Evolutionary conservation across 1,284 basidiomycete genomes (phyloP).

Genomic region (Neotropicomus parvogracilis): DNA sequence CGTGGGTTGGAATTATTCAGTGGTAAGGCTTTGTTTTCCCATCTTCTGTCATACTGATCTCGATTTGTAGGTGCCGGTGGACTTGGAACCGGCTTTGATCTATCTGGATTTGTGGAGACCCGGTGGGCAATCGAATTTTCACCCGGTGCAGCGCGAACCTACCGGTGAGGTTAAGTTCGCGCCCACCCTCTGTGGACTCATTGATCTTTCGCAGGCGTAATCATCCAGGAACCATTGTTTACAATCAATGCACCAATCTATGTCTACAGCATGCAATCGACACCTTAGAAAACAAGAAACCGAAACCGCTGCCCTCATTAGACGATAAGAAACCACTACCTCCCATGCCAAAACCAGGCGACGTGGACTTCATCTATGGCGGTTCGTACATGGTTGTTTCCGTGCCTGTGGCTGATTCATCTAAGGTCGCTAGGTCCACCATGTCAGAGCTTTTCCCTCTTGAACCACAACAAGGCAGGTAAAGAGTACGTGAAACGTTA

Average conservation of each 20-base stretch:
- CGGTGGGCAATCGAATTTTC: constrained; percentile 65
- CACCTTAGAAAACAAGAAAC: constrained; percentile 39
- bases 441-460: constrained; percentile 63
- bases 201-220: constrained; percentile 44
- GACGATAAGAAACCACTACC: constrained; percentile 38
- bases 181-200: constrained; percentile 5
- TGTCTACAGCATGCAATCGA: constrained; percentile 58
- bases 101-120: constrained; percentile 57
- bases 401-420: constrained; percentile 2
- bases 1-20: constrained; percentile 61
- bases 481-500: neutral
- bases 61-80: constrained; percentile 58
- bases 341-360: constrained; percentile 51
- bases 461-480: constrained; percentile 56
- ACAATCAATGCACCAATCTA: constrained; percentile 58
- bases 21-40: constrained; percentile 37
- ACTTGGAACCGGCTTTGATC: constrained; percentile 59
- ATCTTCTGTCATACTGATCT: constrained; percentile 5
- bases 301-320: constrained; percentile 38
- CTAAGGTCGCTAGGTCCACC: constrained; percentile 50
- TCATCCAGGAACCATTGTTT: constrained; percentile 54
- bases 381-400: constrained; percentile 39
- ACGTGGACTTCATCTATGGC: constrained; percentile 69
- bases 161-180: constrained; percentile 39
- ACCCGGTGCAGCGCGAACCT: constrained; percentile 59